A percentile compares a stretch with the other conserved stretches of the same genome.
Conservation (phyloP, 352 stramenopile genomes). For the Phytophthora boehmeriae region DNA sequence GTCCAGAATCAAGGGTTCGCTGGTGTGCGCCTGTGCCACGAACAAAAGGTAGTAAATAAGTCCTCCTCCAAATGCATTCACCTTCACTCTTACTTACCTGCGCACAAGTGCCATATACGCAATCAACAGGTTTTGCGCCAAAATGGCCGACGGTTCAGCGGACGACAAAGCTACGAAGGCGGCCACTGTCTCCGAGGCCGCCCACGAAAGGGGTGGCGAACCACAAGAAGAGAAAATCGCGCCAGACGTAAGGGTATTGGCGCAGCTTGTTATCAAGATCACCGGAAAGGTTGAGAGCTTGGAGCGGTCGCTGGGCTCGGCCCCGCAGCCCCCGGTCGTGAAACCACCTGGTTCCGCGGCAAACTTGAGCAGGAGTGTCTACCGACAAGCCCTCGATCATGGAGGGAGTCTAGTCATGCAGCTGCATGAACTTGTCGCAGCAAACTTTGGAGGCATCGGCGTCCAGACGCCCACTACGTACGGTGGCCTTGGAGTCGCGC, state of each 20-base stretch:
- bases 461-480: neutral
- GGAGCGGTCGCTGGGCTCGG: neutral
- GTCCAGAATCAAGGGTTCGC: too few species aligned
- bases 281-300: neutral
- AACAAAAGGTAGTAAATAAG: too few species aligned
- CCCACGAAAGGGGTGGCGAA: neutral
- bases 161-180: neutral
- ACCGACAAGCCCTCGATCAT: neutral
- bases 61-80: too few species aligned
- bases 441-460: neutral
- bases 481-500: too few species aligned
- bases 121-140: too few species aligned
- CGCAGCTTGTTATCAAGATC: neutral
- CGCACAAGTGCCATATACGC: too few species aligned
- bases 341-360: neutral
- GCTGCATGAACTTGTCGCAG: neutral
- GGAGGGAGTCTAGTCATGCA: neutral
- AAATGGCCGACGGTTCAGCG: conserved; percentile 7
- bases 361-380: neutral
- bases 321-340: neutral
- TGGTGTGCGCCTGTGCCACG: too few species aligned
- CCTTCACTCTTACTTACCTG: too few species aligned
- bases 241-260: neutral
- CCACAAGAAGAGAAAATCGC: neutral
- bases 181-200: neutral